Evolutionary conservation across 1,139 yeast species (phyloP), one percentile per base, ranked within the genome.

Genomic region (Waltiozyma solani): DNA sequence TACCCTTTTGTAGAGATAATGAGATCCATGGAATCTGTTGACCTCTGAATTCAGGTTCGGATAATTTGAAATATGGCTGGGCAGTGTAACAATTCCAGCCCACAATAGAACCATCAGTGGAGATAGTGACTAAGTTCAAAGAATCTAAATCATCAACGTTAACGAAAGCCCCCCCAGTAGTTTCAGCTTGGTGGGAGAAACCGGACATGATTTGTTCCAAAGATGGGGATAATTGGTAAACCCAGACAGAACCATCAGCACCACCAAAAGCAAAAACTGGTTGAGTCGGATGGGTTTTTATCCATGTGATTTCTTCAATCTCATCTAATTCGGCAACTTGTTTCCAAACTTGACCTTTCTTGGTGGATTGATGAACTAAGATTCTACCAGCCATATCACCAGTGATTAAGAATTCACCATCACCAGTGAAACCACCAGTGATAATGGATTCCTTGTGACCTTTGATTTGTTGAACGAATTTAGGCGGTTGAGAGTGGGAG

Each of bases 341-440:
- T 48, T 67, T 71, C 97, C 97, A 89, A 46, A 75, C 72, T 57
- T 86, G 85, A 25, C 94, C 96, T 34, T 80, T 79, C 54, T 79
- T 79, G 33, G 70, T 62, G 2, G 87, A 64, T 54, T 76, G 74
- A 65, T 82, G 85, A 13, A 87, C 78, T 49, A 85, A 71, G 30
- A 91, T 67, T 49, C 76, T 76, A 40, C 98, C 98, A 38, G 77
- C 78, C 99, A 91, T 91, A 59, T 93, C 98, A 35, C 91, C 97
- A 8, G 96, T 82, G 10, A 91, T 72, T 33, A 84, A 67, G 54
- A 66, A 86, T 36, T 74, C 69, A 20, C 98, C 98, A 51, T 86
- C 94, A 31, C 66, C 62, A 1, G 95, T 79, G 60, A 93, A 91
- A 0, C 79, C 85, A 36, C 93, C 91, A 10, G 87, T 69, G 38